Conservation (phyloP, 2,329 filamentous ascomycete genomes). For the Xylariaceae sp. region DNA sequence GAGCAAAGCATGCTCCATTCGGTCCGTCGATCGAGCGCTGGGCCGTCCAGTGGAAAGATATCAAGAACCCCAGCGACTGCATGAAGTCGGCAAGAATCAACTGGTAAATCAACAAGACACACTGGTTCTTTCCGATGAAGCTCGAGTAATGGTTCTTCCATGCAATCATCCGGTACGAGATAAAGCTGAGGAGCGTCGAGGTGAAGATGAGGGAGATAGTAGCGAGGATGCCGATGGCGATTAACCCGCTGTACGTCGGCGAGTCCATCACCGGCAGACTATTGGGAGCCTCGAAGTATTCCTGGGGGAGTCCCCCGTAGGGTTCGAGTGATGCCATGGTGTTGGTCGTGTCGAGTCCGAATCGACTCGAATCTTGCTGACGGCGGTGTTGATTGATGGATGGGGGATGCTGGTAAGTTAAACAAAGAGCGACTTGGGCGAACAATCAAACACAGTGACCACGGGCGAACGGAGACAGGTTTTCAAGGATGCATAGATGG, state of each 20-base stretch:
- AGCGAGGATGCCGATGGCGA: slow-evolving; percentile 40
- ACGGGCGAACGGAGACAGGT: no score
- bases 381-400: no score
- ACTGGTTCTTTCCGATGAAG: slow-evolving; percentile 39
- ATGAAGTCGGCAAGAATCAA: slow-evolving; percentile 47
- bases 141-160: slow-evolving; percentile 29
- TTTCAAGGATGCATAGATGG: no score
- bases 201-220: slow-evolving; percentile 43
- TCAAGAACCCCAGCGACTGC: slow-evolving; percentile 44
- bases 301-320: slow-evolving; percentile 11
- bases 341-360: slow-evolving; percentile 9
- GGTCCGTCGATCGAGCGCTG: slow-evolving; percentile 40
- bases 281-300: slow-evolving; percentile 16
- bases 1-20: slow-evolving; percentile 43
- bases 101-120: slow-evolving; percentile 52
- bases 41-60: slow-evolving; percentile 48
- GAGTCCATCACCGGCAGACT: slow-evolving; percentile 16
- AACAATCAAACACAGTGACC: no score
- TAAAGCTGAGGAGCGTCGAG: slow-evolving; percentile 35
- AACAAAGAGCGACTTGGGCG: no score
- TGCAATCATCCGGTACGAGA: slow-evolving; percentile 42
- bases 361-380: no score
- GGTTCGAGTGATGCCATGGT: slow-evolving; percentile 9
- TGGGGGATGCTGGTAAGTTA: no score
- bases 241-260: slow-evolving; percentile 30